These are phyloP conservation scores for Gracilaria caudata DNA, from an alignment of 23 red algal genomes.

Conservation along the genomic window DNA sequence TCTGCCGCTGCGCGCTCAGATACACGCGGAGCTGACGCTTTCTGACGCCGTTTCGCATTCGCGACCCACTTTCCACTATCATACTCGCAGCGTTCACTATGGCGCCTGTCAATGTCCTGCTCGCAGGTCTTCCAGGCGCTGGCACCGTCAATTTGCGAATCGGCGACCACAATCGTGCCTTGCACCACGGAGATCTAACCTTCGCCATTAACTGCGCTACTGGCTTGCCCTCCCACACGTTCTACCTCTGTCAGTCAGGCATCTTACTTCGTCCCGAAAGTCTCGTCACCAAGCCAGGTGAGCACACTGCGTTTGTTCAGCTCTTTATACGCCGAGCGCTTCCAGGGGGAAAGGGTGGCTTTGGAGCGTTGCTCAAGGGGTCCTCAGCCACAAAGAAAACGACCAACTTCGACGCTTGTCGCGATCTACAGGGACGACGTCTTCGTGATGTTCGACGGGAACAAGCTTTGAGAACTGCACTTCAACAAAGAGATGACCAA, in stretches of 20 bases:
- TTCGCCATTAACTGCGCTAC: constrained; percentile 5
- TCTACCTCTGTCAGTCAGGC: constrained; percentile 19
- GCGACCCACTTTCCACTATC: background rate
- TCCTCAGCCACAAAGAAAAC: constrained; percentile 51
- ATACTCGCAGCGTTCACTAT: background rate
- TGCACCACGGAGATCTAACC: constrained; percentile 10
- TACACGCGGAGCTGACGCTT: background rate
- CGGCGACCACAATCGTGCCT: background rate
- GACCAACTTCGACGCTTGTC: constrained; percentile 72
- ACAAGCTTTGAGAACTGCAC: constrained; percentile 1
- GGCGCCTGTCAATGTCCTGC: constrained; percentile 24
- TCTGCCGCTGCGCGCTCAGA: background rate
- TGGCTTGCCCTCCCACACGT: background rate
- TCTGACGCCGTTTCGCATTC: background rate
- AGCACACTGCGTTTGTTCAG: constrained; percentile 54
- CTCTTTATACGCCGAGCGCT: constrained; percentile 48
- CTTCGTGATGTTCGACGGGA: constrained; percentile 56
- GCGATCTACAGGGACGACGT: constrained; percentile 61
- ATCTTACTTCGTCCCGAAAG: background rate
- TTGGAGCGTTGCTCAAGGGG: constrained; percentile 62
- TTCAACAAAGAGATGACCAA: background rate
- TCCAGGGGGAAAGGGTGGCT: constrained; percentile 76
- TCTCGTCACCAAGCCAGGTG: constrained; percentile 27
- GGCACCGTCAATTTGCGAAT: constrained; percentile 19
- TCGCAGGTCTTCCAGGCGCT: background rate